A percentile compares a stretch with the other conserved stretches of the same genome.
Conservation (phyloP, 352 stramenopile genomes). For the Sclerospora graminicola region DNA sequence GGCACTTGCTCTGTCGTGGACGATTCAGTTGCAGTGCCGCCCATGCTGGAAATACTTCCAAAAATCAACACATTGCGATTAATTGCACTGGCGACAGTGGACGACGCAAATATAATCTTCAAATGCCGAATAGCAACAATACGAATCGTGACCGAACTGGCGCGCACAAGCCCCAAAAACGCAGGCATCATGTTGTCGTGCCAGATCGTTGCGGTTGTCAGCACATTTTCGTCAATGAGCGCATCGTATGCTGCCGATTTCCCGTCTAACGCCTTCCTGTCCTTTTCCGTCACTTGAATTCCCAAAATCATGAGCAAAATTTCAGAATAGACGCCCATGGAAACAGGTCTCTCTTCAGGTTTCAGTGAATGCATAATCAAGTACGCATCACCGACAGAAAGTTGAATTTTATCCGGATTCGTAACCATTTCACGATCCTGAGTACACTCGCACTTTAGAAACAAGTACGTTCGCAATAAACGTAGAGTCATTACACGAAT, state of each 20-base stretch:
- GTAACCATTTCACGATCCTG: conserved; percentile 55
- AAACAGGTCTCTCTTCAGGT: conserved; percentile 45
- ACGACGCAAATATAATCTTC: conserved; percentile 54
- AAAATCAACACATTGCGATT: conserved; percentile 75
- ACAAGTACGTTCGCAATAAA: conserved; percentile 69
- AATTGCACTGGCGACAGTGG: conserved; percentile 49
- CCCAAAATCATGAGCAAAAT: conserved; percentile 65
- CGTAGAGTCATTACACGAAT: conserved; percentile 77
- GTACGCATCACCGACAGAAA: conserved; percentile 68
- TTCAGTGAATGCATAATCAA: conserved; percentile 78
- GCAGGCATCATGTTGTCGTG: conserved; percentile 62
- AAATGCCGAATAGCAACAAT: conserved; percentile 52
- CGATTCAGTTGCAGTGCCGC: conserved; percentile 53
- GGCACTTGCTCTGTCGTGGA: conserved; percentile 66
- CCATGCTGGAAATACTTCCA: conserved; percentile 62
- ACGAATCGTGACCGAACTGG: conserved; percentile 45
- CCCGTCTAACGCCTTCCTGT: conserved; percentile 37
- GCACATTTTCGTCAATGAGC: conserved; percentile 46
- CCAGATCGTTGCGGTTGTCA: conserved; percentile 41
- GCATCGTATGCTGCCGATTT: conserved; percentile 37
- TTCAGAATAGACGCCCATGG: conserved; percentile 75
- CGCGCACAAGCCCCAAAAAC: conserved; percentile 43
- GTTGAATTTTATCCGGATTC: conserved; percentile 58
- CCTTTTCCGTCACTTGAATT: conserved; percentile 50
- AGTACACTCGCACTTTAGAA: conserved; percentile 59